A percentile compares a stretch with the other conserved stretches of the same genome.
Conservation (phyloP, 306 rosid species). For the Prinsepia uniflora region DNA sequence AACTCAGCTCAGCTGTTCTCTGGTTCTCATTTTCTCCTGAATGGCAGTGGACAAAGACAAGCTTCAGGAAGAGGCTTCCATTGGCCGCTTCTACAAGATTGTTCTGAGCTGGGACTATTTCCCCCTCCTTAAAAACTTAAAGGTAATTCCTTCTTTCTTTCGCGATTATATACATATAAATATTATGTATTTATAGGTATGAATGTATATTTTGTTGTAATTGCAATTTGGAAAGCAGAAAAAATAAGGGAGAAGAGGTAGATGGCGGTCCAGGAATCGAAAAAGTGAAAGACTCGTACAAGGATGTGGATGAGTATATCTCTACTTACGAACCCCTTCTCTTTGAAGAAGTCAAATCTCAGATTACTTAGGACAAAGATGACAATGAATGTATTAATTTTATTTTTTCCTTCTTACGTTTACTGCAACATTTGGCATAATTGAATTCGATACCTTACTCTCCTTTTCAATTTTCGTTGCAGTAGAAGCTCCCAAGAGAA, state of each 20-base stretch:
- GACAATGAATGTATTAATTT: constrained; percentile 47
- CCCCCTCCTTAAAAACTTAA: constrained; percentile 43
- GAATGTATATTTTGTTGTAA: background rate
- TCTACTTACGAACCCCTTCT: constrained; percentile 84
- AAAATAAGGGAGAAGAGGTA: constrained; percentile 31
- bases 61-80: constrained; percentile 56
- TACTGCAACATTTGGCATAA: background rate
- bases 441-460: background rate
- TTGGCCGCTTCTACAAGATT: constrained; percentile 62
- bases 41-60: constrained; percentile 71
- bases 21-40: background rate
- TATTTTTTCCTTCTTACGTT: background rate
- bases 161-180: background rate
- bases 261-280: constrained; percentile 35
- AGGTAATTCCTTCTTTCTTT: constrained; percentile 24
- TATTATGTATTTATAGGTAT: background rate
- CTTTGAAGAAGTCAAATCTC: constrained; percentile 82
- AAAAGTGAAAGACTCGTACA: constrained; percentile 48
- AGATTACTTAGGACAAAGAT: constrained; percentile 52
- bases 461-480: constrained; percentile 15
- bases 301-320: constrained; percentile 71
- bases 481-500: constrained; percentile 62
- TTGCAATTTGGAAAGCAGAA: constrained; percentile 12
- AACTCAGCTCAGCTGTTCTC: background rate
- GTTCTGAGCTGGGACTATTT: constrained; percentile 75